Evolutionary conservation across 306 rosid species (phyloP), one percentile per base, ranked within the genome.

Genomic region (Bauhinia variegata): DNA sequence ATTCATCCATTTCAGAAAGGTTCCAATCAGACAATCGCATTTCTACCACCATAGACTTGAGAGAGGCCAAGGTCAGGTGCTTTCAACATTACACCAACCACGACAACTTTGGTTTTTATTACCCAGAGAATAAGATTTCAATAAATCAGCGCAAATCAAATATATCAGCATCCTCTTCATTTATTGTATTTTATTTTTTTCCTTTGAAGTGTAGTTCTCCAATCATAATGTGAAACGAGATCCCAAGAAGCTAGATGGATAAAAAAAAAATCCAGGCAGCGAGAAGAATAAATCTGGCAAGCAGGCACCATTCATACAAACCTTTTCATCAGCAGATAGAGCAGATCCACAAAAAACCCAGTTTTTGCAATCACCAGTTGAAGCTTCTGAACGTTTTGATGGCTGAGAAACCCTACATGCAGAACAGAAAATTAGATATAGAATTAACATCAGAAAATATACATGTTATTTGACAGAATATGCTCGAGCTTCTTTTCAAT

Each of bases 331-430:
- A 11, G 72, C 28, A 60, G 99, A 83, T 65, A 90, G 74, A 73
- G 90, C 96, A 73, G 99, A 93, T 63, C 95, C 96, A 75, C 99
- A 90, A 14, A 93, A 80, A 19, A 83, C 76, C 90, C 79, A 37
- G 50, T 72, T 54, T 48, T 73, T 73, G 55, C 32, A 43, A 37
- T 33, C 75, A 75, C 71, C 63, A 19, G 72, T 7, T 37, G 75
- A 70, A 83, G 72, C 78, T 11, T 31, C 82, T 44, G 52, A 60
- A 49, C 37, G 23, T 30, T 70, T 65, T 52, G 80, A 47, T 28
- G 16, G 78, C 47, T 64, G 85, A 69, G 75, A 55, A 37, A 52
- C 56, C 73, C 95, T 90, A 82, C 53, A 82, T 43, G 64, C 13
- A 78, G 15, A 32, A 39, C 19, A 66, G 54, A 69, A 79, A 64